Evolutionary conservation across 2,329 filamentous ascomycete genomes (phyloP).

Genomic region (Paraphoma sp.): DNA sequence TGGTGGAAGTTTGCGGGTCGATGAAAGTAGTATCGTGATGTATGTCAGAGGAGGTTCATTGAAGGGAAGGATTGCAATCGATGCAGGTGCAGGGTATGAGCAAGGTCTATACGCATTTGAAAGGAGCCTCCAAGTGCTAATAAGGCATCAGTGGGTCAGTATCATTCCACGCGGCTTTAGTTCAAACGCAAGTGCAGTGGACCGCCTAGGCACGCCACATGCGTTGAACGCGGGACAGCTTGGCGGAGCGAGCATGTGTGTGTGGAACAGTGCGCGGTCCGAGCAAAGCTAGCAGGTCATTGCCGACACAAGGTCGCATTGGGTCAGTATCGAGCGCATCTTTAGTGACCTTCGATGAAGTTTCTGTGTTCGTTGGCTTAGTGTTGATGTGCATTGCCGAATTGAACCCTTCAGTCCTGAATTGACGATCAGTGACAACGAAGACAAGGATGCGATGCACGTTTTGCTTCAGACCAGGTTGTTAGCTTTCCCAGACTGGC

Average conservation of each 20-base stretch:
- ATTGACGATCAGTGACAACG: background rate
- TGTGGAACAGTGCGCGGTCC: background rate
- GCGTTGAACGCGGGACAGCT: background rate
- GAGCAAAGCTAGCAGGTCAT: background rate
- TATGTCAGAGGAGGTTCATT: background rate
- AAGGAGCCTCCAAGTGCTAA: constrained; percentile 4
- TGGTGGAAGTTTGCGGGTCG: constrained; percentile 1
- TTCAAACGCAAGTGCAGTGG: constrained; percentile 7
- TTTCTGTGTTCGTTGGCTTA: background rate
- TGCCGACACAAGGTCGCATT: background rate
- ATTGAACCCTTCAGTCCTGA: background rate
- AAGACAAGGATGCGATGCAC: background rate
- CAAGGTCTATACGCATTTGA: constrained; percentile 15
- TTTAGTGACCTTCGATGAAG: background rate
- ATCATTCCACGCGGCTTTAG: constrained; percentile 7
- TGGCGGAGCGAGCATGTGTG: background rate
- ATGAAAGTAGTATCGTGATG: too few species aligned
- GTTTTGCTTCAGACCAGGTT: background rate
- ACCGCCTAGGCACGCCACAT: background rate
- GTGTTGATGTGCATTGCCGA: background rate
- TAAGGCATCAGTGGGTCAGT: constrained; percentile 15
- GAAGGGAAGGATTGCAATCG: background rate
- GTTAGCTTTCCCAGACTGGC: background rate
- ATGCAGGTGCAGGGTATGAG: constrained; percentile 2
- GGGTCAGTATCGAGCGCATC: background rate